A percentile compares a stretch with the other conserved stretches of the same genome.
Conservation (phyloP, 2,329 filamentous ascomycete genomes). For the Dothideomycetes sp. region DNA sequence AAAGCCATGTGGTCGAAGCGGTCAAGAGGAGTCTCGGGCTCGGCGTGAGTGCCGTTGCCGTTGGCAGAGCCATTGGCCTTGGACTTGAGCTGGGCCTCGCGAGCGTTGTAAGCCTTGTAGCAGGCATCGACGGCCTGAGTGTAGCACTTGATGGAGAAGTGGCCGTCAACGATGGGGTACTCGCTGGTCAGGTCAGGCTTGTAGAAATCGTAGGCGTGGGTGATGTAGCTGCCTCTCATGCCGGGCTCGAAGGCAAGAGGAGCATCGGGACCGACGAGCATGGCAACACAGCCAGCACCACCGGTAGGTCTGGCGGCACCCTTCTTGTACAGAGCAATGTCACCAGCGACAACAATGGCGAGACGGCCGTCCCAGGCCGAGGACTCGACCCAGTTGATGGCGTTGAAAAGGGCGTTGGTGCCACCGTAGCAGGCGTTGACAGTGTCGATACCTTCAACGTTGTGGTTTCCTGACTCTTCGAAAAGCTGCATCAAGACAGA, state of each 20-base stretch:
- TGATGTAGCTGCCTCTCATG: constrained; percentile 42
- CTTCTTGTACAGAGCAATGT: constrained; percentile 48
- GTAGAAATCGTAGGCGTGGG: constrained; percentile 47
- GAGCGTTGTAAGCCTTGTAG: constrained; percentile 45
- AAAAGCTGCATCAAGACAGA: constrained; percentile 47
- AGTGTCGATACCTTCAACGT: constrained; percentile 45
- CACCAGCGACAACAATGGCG: constrained; percentile 43
- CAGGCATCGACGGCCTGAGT: constrained; percentile 43
- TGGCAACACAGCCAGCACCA: constrained; percentile 45
- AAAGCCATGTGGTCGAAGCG: constrained; percentile 48
- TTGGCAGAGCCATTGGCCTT: constrained; percentile 32
- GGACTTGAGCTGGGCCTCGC: constrained; percentile 38
- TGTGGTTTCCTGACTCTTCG: constrained; percentile 42
- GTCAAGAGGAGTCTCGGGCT: constrained; percentile 39
- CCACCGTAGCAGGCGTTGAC: constrained; percentile 48
- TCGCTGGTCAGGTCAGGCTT: constrained; percentile 46
- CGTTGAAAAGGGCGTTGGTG: constrained; percentile 47
- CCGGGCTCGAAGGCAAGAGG: constrained; percentile 43
- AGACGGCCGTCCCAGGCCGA: constrained; percentile 45
- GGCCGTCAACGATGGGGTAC: constrained; percentile 45
- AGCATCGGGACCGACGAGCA: constrained; percentile 44
- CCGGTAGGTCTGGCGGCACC: constrained; percentile 44
- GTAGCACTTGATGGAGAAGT: constrained; percentile 46
- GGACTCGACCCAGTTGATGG: constrained; percentile 46
- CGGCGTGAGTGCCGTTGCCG: constrained; percentile 34